Percentiles rank a stretch among this genome's conserved stretches.
Conservation (phyloP, 2,329 filamentous ascomycete genomes). For the Gliomastix tumulicola region DNA sequence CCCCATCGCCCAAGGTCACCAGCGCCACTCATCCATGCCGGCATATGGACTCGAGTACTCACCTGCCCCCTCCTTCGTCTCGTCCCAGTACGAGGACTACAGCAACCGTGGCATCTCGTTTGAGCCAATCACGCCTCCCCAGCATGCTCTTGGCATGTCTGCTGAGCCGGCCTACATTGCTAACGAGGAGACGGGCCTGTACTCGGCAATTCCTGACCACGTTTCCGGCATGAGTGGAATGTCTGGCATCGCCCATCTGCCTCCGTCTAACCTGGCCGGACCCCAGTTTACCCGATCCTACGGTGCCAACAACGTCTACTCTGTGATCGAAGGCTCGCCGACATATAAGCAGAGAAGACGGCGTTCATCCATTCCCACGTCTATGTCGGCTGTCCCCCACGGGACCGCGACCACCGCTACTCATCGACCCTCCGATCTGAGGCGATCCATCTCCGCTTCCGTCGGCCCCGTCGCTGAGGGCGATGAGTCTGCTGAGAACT, state of each 20-base stretch:
- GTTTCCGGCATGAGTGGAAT: constrained; percentile 64
- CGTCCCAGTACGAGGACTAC: constrained; percentile 98
- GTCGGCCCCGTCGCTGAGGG: constrained; percentile 75
- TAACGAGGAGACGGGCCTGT: constrained; percentile 94
- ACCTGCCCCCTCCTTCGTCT: constrained; percentile 93
- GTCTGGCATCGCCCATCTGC: constrained; percentile 86
- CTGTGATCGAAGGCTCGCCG: constrained; percentile 93
- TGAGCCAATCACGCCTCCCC: constrained; percentile 92
- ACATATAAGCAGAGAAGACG: constrained; percentile 97
- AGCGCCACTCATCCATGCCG: constrained; percentile 97
- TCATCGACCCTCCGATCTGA: constrained; percentile 82
- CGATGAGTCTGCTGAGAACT: constrained; percentile 72
- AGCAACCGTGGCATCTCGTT: constrained; percentile 94
- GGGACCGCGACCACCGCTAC: constrained; percentile 58
- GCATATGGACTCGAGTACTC: constrained; percentile 94
- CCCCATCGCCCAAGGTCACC: constrained; percentile 74
- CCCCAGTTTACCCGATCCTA: constrained; percentile 74
- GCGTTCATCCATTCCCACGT: constrained; percentile 84
- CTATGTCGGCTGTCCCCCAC: constrained; percentile 61
- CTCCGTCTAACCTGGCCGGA: constrained; percentile 74
- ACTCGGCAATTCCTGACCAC: constrained; percentile 90
- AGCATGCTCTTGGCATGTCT: constrained; percentile 74
- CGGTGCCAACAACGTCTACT: constrained; percentile 74
- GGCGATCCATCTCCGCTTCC: constrained; percentile 83
- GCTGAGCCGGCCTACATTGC: constrained; percentile 94